A percentile compares a stretch with the other conserved stretches of the same genome.
These are phyloP conservation scores for Magnaporthiopsis incrustans DNA, from an alignment of 2,329 filamentous ascomycete genomes.

Conservation along the genomic window DNA sequence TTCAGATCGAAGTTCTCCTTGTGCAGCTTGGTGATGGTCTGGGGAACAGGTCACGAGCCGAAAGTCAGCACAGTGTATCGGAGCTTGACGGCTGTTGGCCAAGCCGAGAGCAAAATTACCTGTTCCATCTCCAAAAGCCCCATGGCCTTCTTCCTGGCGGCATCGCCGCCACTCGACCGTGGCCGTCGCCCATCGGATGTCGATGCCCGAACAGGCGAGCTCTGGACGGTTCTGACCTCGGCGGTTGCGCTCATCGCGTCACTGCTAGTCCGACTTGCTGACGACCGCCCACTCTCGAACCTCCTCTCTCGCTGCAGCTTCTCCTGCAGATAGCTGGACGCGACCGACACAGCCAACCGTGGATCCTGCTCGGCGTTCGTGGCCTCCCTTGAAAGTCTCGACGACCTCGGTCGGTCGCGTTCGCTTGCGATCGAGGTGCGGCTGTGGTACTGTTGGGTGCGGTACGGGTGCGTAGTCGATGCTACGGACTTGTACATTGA, in stretches of 20 bases:
- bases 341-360: slow-evolving; percentile 26
- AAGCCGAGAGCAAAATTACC: slow-evolving; percentile 26
- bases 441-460: slow-evolving; percentile 30
- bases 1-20: slow-evolving; percentile 76
- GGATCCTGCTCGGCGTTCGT: slow-evolving; percentile 34
- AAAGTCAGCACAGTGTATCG: too few species aligned
- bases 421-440: slow-evolving; percentile 17
- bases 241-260: slow-evolving; percentile 29
- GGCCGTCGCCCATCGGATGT: slow-evolving; percentile 30
- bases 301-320: slow-evolving; percentile 43
- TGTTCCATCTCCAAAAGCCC: slow-evolving; percentile 63
- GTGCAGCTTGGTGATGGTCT: slow-evolving; percentile 60
- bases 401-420: slow-evolving; percentile 29
- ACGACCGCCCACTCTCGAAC: slow-evolving; percentile 36
- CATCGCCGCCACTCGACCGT: slow-evolving; percentile 35
- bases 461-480: slow-evolving; percentile 25
- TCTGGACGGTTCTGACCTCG: slow-evolving; percentile 29
- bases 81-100: too few species aligned
- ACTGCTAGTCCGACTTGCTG: slow-evolving; percentile 26
- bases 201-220: slow-evolving; percentile 29
- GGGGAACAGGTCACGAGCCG: too few species aligned
- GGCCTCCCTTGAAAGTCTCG: slow-evolving; percentile 30
- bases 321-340: slow-evolving; percentile 48
- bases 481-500: slow-evolving; percentile 22
- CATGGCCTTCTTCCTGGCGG: slow-evolving; percentile 42